phyloP scores from a whole-genome alignment of 108 stramenopile genomes.

The Mayamaea pseudoterrestris region DNA sequence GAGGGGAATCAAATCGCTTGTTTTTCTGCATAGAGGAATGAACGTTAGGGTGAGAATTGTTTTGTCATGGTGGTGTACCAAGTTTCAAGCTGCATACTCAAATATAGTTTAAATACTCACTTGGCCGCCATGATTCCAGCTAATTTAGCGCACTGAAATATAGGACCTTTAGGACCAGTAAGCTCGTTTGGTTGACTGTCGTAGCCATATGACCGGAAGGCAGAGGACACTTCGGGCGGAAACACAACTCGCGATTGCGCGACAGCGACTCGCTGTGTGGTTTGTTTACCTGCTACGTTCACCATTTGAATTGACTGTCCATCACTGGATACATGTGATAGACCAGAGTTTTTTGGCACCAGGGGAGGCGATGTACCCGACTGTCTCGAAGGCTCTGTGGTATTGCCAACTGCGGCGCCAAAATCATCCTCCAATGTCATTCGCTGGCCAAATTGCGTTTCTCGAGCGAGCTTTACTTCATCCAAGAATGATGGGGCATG shows the following conservation, averaged over 20 bases:
- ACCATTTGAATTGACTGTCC: conserved; percentile 56
- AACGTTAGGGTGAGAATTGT: background rate
- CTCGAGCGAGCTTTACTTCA: conserved; percentile 10
- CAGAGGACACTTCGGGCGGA: conserved; percentile 36
- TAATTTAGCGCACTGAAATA: conserved; percentile 68
- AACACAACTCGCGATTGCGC: conserved; percentile 57
- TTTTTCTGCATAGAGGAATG: conserved; percentile 23
- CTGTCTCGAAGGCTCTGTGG: background rate
- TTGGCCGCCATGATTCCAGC: conserved; percentile 85
- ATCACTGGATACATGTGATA: conserved; percentile 47
- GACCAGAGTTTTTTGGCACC: conserved; percentile 6
- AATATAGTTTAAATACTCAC: conserved; percentile 19
- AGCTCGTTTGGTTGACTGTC: too few species aligned
- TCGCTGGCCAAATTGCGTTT: conserved; percentile 4
- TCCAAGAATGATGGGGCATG: conserved; percentile 7
- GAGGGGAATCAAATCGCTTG: conserved; percentile 71
- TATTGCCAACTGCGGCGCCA: background rate
- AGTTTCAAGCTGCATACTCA: too few species aligned
- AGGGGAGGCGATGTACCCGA: background rate
- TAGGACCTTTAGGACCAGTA: conserved; percentile 77
- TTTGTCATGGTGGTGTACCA: too few species aligned
- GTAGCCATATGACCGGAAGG: background rate
- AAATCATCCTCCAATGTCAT: background rate
- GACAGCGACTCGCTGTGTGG: conserved; percentile 40
- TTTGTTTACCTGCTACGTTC: conserved; percentile 57